phyloP scores from a whole-genome alignment of 225 moss, liverwort and hornwort species.

The Neckera pumila region DNA sequence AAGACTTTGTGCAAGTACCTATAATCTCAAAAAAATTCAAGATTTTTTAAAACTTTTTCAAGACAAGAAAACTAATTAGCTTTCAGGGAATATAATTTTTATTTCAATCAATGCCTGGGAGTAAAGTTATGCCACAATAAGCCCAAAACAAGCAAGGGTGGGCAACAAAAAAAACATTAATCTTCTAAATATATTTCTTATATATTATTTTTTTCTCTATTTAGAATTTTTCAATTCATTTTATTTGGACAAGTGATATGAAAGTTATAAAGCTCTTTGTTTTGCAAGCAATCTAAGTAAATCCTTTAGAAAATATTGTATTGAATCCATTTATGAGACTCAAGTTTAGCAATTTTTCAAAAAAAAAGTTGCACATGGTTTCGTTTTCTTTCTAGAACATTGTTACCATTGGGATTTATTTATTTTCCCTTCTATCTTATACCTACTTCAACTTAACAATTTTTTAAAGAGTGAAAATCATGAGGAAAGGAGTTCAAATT shows the following conservation, averaged over 20 bases:
- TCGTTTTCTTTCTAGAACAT: background rate
- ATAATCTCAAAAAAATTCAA: background rate
- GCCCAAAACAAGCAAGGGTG: background rate
- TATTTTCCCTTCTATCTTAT: background rate
- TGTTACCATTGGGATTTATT: too few relatives aligned
- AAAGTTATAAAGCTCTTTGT: background rate
- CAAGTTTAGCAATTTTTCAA: background rate
- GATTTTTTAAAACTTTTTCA: background rate
- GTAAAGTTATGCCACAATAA: background rate
- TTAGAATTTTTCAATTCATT: background rate
- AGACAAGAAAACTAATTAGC: background rate
- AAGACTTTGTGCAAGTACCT: background rate
- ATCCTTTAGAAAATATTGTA: background rate
- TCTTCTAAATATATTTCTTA: background rate
- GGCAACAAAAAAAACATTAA: background rate
- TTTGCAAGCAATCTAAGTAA: rapidly evolving
- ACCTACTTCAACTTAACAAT: background rate
- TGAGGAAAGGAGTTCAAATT: background rate
- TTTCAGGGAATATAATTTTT: rapidly evolving
- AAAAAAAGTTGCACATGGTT: background rate
- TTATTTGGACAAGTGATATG: background rate
- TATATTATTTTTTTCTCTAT: background rate
- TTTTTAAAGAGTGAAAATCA: too few relatives aligned
- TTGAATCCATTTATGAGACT: background rate
- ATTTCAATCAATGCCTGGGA: rapidly evolving